These are phyloP conservation scores for Plantago ovata DNA, from an alignment of 257 asterid genomes.

Conservation along the genomic window DNA sequence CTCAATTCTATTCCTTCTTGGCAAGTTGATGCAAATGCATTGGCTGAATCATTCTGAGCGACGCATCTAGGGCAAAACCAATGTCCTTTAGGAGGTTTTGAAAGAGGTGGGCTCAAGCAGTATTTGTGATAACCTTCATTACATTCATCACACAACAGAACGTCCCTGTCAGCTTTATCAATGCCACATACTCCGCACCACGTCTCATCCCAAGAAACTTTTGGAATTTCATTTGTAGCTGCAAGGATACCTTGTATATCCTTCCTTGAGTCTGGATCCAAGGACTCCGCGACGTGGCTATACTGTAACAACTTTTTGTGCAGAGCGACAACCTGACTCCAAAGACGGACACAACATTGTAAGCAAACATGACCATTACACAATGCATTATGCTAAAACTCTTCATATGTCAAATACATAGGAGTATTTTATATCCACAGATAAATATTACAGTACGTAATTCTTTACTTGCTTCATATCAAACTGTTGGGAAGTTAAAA, in stretches of 20 bases:
- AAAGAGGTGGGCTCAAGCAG: constrained; percentile 14
- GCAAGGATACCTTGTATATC: neutral
- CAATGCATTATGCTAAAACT: too few species aligned
- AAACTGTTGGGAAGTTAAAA: too few species aligned
- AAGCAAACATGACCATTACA: too few species aligned
- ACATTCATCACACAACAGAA: constrained; percentile 7
- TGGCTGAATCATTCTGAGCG: neutral
- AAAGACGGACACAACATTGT: neutral
- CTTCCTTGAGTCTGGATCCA: neutral
- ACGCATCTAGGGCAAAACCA: constrained; percentile 14
- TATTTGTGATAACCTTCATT: constrained; percentile 15
- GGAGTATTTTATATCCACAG: too few species aligned
- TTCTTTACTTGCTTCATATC: too few species aligned
- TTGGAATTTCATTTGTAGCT: neutral
- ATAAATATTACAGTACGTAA: too few species aligned
- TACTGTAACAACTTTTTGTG: neutral
- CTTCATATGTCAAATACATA: too few species aligned
- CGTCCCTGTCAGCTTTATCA: neutral
- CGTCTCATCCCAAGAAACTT: constrained; percentile 2
- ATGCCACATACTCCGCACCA: constrained; percentile 6
- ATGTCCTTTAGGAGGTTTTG: neutral
- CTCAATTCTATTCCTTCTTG: neutral
- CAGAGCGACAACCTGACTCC: constrained; percentile 11
- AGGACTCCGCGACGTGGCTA: neutral
- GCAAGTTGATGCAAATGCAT: neutral